Evolutionary conservation across 495 filamentous ascomycete species (phyloP), one percentile per base, ranked within the genome.

Genomic region (Hyaloscypha finlandica): DNA sequence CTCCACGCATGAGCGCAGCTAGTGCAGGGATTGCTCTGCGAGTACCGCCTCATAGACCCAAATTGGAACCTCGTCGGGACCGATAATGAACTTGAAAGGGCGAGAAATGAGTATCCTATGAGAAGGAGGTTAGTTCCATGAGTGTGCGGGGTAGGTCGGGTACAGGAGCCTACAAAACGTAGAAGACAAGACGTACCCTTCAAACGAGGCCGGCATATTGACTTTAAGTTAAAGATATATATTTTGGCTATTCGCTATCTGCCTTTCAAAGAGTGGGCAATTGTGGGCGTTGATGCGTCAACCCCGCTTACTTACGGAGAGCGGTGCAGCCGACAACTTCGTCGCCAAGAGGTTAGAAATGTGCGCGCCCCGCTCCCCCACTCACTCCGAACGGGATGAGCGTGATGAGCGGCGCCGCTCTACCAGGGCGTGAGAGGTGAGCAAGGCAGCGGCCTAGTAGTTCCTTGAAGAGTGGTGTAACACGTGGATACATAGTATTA

Each of bases 171-270:
- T 59, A 8, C n/a, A 37, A 59, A 35, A 59, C 19, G 30, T 59
- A 59, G 56, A 35, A 59, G n/a, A 51, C 42, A 42, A 42, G 29
- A 67, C 48, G 29, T 61, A 67, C 59, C 53, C 42, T 67, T 67
- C 22, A 62, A 67, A 67, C 33, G 59, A 61, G 65, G 59, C 58
- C 30, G 45, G 58, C 59, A 67, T 67, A 42, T 62, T 55, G 42
- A 62, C 33, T 65, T 65, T 58, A 35, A 59, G 33, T n/a, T 65
- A 65, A 59, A 65, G 63, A 65, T 65, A 65, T 48, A 35, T 65
- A 65, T 65, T 65, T 65, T 65, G 54, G 22, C 63, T 65, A 45
- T 45, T 65, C n/a, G 52, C 33, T 64, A 59, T 59, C n/a, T 59
- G 56, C n/a, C 56, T 59, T 59, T 45, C 14, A 55, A 55, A 55